Evolutionary conservation across 108 stramenopile species (phyloP).

Genomic region (Skeletonema costatum): DNA sequence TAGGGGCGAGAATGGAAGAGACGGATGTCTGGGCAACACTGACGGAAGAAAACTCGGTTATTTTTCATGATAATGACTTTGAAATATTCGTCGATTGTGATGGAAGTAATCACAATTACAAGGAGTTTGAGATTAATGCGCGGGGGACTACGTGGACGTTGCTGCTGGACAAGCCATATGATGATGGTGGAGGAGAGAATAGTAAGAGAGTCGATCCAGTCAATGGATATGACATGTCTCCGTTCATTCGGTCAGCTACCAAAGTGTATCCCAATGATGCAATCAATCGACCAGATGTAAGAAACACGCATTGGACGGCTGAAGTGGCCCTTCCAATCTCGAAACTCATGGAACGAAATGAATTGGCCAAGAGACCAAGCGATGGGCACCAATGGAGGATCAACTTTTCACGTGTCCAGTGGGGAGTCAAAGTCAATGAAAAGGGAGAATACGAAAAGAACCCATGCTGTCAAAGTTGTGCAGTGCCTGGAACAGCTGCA

Average conservation of each 20-base stretch:
- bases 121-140: conserved; percentile 91
- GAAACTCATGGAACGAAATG: conserved; percentile 38
- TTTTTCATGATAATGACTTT: conserved; percentile 81
- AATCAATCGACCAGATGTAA: conserved; percentile 31
- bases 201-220: conserved; percentile 72
- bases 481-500: conserved; percentile 22
- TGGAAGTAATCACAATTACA: conserved; percentile 77
- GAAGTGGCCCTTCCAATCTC: conserved; percentile 47
- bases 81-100: conserved; percentile 88
- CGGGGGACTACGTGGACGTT: conserved; percentile 87
- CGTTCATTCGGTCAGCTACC: conserved; percentile 46
- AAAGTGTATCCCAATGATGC: conserved; percentile 29
- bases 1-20: conserved; percentile 34
- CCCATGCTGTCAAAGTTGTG: conserved; percentile 41
- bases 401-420: conserved; percentile 53
- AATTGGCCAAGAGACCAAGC: conserved; percentile 14
- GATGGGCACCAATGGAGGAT: conserved; percentile 44
- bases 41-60: conserved; percentile 75
- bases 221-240: conserved; percentile 68
- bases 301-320: conserved; percentile 44
- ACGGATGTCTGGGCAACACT: conserved; percentile 50
- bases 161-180: conserved; percentile 84
- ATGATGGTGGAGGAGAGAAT: conserved; percentile 78
- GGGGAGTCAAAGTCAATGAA: conserved; percentile 34
- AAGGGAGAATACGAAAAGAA: conserved; percentile 33